phyloP scores from a whole-genome alignment of 768 basidiomycete species.

The Macrolepiota fuliginosa region DNA sequence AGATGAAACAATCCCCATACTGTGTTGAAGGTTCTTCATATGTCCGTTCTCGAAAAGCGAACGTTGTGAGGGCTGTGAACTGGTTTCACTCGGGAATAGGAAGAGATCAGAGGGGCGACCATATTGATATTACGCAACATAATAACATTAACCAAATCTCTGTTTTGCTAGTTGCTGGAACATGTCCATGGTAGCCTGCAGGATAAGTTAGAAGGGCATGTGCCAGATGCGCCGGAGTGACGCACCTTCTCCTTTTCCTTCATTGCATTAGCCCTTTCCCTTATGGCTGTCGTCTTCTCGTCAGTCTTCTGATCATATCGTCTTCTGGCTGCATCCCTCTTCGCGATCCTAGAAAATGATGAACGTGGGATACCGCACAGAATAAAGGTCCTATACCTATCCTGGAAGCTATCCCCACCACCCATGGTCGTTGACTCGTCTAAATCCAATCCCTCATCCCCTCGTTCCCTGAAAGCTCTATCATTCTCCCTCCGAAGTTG shows the following conservation, averaged over 20 bases:
- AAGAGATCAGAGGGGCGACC: neutral
- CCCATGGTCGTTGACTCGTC: conserved; percentile 82
- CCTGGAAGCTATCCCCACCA: conserved; percentile 79
- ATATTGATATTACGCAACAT: neutral
- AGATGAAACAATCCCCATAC: neutral
- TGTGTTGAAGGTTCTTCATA: neutral
- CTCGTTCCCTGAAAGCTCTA: conserved; percentile 68
- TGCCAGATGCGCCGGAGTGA: neutral
- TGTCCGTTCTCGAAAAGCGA: neutral
- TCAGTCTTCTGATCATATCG: conserved; percentile 59
- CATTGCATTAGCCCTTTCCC: conserved; percentile 61
- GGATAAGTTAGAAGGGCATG: conserved; percentile 7
- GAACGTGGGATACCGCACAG: conserved; percentile 1
- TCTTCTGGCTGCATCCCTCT: conserved; percentile 61
- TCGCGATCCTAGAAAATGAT: conserved; percentile 52
- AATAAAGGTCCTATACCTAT: conserved; percentile 48
- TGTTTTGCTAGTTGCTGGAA: conserved; percentile 90
- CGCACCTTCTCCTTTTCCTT: conserved; percentile 73
- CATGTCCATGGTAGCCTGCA: conserved; percentile 89
- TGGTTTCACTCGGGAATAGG: neutral
- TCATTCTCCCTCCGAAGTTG: conserved; percentile 69
- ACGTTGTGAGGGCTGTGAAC: neutral
- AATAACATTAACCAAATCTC: conserved; percentile 59
- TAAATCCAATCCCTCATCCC: conserved; percentile 74
- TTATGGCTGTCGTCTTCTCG: conserved; percentile 47